phyloP scores from a whole-genome alignment of 345 rosid species.

The Toxicodendron radicans region DNA sequence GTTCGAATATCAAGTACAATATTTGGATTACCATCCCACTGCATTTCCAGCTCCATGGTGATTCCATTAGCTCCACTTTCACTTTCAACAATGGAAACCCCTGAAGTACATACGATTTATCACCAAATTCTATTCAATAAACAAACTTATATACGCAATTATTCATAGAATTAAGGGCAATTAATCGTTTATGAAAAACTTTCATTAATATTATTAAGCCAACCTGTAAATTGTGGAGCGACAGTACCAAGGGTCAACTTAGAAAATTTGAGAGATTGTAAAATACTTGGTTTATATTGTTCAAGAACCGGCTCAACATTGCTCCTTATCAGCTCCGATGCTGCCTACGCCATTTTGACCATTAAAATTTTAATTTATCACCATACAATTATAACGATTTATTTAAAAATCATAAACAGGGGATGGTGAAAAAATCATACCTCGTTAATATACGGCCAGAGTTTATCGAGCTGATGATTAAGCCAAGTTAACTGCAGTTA shows the following conservation, averaged over 20 bases:
- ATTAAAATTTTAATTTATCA: background rate
- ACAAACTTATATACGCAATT: background rate
- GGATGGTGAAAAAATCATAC: constrained; percentile 28
- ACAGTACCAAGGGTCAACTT: constrained; percentile 87
- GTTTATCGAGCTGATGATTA: constrained; percentile 72
- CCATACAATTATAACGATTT: background rate
- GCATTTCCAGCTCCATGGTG: constrained; percentile 87
- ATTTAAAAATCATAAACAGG: background rate
- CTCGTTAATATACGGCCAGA: constrained; percentile 90
- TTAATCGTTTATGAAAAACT: no score
- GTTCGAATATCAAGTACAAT: constrained; percentile 76
- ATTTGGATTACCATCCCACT: constrained; percentile 91
- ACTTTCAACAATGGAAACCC: constrained; percentile 64
- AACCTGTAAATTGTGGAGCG: constrained; percentile 96
- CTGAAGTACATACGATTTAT: constrained; percentile 29
- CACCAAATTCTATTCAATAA: background rate
- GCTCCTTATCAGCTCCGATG: constrained; percentile 76
- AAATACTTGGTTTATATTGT: constrained; percentile 66
- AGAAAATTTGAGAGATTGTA: constrained; percentile 80
- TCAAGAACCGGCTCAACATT: constrained; percentile 87
- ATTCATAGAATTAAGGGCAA: no score
- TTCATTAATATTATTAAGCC: background rate
- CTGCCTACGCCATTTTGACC: constrained; percentile 58
- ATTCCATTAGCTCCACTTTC: constrained; percentile 48
- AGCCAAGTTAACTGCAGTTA: constrained; percentile 79